These are phyloP conservation scores for Mentha longifolia DNA, from an alignment of 257 asterid species.

Conservation along the genomic window DNA sequence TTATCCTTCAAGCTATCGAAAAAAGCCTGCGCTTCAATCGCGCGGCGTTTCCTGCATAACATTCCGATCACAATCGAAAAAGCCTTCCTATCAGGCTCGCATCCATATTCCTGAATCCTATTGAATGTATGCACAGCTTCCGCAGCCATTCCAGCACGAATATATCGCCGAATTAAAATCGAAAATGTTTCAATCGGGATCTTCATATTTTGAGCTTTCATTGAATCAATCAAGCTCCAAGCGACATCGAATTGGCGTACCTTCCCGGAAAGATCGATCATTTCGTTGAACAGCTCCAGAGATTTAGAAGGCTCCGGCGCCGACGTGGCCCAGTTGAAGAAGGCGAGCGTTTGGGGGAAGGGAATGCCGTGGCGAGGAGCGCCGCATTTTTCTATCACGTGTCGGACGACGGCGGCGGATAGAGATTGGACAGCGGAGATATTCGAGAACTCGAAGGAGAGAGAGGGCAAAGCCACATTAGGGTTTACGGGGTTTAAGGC, in stretches of 20 bases:
- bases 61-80: constrained; percentile 65
- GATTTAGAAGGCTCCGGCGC: constrained; percentile 15
- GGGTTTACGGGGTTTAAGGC: constrained; percentile 58
- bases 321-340: constrained; percentile 80
- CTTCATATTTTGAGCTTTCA: constrained; percentile 50
- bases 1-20: constrained; percentile 76
- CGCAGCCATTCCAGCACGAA: constrained; percentile 75
- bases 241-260: constrained; percentile 78
- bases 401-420: constrained; percentile 46
- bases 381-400: constrained; percentile 72
- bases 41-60: constrained; percentile 72
- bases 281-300: constrained; percentile 55
- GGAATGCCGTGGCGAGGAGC: constrained; percentile 88
- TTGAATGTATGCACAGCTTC: constrained; percentile 84
- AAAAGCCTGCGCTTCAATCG: constrained; percentile 77
- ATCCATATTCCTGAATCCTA: constrained; percentile 83
- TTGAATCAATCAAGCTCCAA: constrained; percentile 68
- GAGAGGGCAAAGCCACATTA: constrained; percentile 51
- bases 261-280: constrained; percentile 83
- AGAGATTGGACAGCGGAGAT: constrained; percentile 43
- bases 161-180: constrained; percentile 74
- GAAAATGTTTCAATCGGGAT: constrained; percentile 64
- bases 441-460: constrained; percentile 61
- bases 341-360: constrained; percentile 72
- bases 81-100: constrained; percentile 66